These are phyloP conservation scores for Perilla frutescens DNA, from an alignment of 257 asterid species.

Conservation along the genomic window DNA sequence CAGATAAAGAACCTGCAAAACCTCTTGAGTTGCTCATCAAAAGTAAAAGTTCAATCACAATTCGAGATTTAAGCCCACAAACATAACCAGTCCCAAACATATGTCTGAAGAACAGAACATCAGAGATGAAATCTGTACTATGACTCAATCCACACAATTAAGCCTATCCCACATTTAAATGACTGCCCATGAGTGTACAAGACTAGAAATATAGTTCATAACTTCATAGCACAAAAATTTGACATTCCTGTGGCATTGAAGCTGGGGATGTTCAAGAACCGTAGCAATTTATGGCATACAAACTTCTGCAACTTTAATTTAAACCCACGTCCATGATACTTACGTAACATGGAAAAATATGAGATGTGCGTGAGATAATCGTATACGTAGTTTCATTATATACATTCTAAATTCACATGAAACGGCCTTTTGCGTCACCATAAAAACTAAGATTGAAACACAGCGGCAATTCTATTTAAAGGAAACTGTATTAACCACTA, in stretches of 20 bases:
- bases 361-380: neutral
- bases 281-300: neutral
- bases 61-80: neutral
- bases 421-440: neutral
- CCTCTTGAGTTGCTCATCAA: neutral
- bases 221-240: too few species aligned
- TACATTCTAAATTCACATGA: neutral
- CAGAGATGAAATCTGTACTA: neutral
- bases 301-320: neutral
- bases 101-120: neutral
- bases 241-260: neutral
- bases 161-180: neutral
- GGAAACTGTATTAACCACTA: neutral
- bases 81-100: neutral
- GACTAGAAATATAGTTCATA: neutral
- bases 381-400: too few species aligned
- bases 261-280: neutral
- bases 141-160: neutral
- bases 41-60: neutral
- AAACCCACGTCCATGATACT: too few species aligned
- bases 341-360: neutral
- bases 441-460: constrained; percentile 2
- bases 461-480: neutral
- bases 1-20: neutral
- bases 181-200: neutral